Conservation (phyloP, 495 filamentous ascomycete species). For the Penicillium flavigenum region DNA sequence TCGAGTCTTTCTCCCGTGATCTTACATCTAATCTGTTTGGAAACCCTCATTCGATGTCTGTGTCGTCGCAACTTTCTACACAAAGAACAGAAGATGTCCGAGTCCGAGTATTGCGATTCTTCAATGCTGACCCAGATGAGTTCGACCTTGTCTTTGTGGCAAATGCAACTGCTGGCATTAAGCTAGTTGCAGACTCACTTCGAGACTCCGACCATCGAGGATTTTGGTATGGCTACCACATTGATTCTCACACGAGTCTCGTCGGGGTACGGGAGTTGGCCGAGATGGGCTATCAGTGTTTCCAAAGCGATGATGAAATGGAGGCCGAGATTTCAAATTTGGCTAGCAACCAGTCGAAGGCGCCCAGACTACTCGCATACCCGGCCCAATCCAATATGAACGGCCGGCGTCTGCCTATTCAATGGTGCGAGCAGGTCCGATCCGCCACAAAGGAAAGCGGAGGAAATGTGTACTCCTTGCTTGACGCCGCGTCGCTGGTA, state of each 20-base stretch:
- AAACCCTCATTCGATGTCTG: conserved; percentile 87
- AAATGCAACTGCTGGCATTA: conserved; percentile 89
- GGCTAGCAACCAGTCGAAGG: conserved; percentile 23
- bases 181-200: conserved; percentile 76
- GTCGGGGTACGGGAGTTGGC: conserved; percentile 80
- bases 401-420: conserved; percentile 70
- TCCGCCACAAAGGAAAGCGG: conserved; percentile 15
- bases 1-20: conserved; percentile 72
- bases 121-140: conserved; percentile 76
- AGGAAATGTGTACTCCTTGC: conserved; percentile 59
- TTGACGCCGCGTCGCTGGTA: conserved; percentile 87
- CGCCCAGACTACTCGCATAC: conserved; percentile 67
- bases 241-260: conserved; percentile 83
- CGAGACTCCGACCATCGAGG: conserved; percentile 57
- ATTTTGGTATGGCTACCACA: conserved; percentile 82
- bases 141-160: conserved; percentile 92
- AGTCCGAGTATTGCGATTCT: conserved; percentile 69
- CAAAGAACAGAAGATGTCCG: conserved; percentile 74
- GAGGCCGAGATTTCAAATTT: conserved; percentile 60
- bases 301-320: conserved; percentile 63
- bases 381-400: conserved; percentile 94
- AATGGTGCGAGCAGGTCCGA: conserved; percentile 64
- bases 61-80: conserved; percentile 74
- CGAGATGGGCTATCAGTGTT: conserved; percentile 58
- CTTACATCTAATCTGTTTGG: conserved; percentile 80